Conservation (phyloP, 371 early-diverging fungal species). For the Hamiltosporidium tvaerminnensis region DNA sequence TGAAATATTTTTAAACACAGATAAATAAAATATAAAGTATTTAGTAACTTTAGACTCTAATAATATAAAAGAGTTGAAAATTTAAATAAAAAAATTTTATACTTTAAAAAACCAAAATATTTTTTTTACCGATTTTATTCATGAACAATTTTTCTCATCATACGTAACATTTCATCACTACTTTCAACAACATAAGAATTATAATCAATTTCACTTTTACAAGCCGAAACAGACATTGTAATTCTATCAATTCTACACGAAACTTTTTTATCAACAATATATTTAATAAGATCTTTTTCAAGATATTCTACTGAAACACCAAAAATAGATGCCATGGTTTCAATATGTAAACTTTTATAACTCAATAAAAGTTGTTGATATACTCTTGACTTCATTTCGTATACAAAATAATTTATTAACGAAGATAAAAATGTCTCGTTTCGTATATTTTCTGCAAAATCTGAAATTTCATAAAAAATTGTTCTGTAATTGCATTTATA, state of each 20-base stretch:
- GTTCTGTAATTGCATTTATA: slow-evolving; percentile 43
- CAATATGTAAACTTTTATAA: slow-evolving; percentile 42
- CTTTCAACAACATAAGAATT: slow-evolving; percentile 4
- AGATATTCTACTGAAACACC: slow-evolving; percentile 37
- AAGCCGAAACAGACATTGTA: slow-evolving; percentile 10
- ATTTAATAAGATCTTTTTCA: slow-evolving; percentile 41
- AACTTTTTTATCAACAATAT: slow-evolving; percentile 40
- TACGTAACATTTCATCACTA: slow-evolving; percentile 14
- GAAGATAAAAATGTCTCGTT: slow-evolving; percentile 32
- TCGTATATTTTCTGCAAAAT: slow-evolving; percentile 19
- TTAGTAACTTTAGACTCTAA: too few species aligned
- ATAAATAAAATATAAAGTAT: too few species aligned
- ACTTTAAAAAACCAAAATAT: neutral
- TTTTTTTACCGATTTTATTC: neutral
- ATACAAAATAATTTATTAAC: slow-evolving; percentile 43
- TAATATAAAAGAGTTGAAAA: too few species aligned
- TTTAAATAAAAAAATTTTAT: too few species aligned
- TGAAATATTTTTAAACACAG: too few species aligned
- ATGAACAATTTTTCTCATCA: slow-evolving; percentile 16
- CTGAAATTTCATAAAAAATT: slow-evolving; percentile 25
- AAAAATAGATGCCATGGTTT: slow-evolving; percentile 46
- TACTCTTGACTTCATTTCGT: slow-evolving; percentile 39
- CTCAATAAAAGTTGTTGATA: slow-evolving; percentile 48
- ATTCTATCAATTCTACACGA: slow-evolving; percentile 45
- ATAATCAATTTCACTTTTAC: slow-evolving; percentile 2